Evolutionary conservation across 2,329 filamentous ascomycete genomes (phyloP), one percentile per base, ranked within the genome.

Genomic region (Verticillium longisporum): DNA sequence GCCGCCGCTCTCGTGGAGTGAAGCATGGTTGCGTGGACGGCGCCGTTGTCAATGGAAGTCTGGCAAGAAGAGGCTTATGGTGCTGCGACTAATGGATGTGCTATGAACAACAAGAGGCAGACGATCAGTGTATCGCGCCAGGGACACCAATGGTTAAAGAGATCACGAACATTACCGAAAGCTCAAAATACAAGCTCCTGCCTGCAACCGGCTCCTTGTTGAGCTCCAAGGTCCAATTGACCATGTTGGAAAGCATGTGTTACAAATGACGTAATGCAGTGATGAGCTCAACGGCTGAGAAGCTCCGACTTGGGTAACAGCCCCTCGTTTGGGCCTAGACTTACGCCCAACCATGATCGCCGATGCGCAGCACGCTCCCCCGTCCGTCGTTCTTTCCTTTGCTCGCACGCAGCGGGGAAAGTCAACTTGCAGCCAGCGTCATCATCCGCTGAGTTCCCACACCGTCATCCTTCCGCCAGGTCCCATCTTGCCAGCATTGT

Each of bases 1-100:
- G 66, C 57, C 11, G 74, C 58, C 1, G 67, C 63, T 55, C 67
- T 69, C 50, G 71, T 66, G 9, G 66, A 65, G 63, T 68, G 71
- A 60, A 74, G 69, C 72, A 74, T 74, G n/a, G 10, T 57, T 58
- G 41, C 15, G 7, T 41, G 37, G 13, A 37, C 9, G 9, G 36
- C 9, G 36, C 36, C 2, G 36, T n/a, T n/a, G 36, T 37, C 36
- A 14, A 9, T 9, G 36, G 36, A 26, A 26, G 36, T 37, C 36
- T 10, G 36, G 36, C 9, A 37, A 2, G 36, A 37, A 14, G 36
- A 10, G 13, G 36, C 13, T 14, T 10, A 5, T 37, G 36, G 13
- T 37, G 13, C 13, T 14, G 36, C 36, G 36, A 37, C 9, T 2
- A 26, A 26, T 26, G 26, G 26, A 2, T 26, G 34, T n/a, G 38